Evolutionary conservation across 163 green algal genomes (phyloP).

Genomic region (Scenedesmus sp.): DNA sequence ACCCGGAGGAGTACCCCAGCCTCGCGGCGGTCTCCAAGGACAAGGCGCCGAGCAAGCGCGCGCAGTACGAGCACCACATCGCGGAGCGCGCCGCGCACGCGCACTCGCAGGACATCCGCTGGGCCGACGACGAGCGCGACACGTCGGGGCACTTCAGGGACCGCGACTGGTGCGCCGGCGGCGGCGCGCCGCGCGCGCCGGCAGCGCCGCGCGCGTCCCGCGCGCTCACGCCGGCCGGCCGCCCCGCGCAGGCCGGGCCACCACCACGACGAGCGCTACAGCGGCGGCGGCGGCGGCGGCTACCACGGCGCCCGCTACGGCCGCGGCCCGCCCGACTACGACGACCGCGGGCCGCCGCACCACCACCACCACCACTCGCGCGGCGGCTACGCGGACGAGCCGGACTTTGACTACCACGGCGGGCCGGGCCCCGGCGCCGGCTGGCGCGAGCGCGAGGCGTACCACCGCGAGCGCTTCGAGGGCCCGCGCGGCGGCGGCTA

Average conservation of each 20-base stretch:
- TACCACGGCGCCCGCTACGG: conserved; percentile 11
- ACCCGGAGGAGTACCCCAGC: conserved; percentile 76
- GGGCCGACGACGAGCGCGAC: conserved; percentile 61
- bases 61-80: not conserved
- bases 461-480: not conserved
- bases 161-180: not conserved
- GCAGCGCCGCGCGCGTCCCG: too few relatives aligned
- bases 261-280: conserved; percentile 18
- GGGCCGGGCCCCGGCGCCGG: not conserved
- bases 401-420: conserved; percentile 25
- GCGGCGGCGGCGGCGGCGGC: not conserved
- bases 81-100: too few relatives aligned
- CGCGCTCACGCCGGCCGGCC: too few relatives aligned
- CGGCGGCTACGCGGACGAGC: conserved; percentile 37
- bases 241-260: not conserved
- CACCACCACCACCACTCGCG: not conserved
- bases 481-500: conserved; percentile 4
- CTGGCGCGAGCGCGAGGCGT: conserved; percentile 12
- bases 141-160: conserved; percentile 3
- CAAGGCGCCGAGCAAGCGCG: conserved; percentile 11
- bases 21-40: conserved; percentile 59
- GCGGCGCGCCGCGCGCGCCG: not conserved
- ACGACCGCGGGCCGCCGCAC: conserved; percentile 1
- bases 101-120: conserved; percentile 42
- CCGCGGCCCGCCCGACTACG: conserved; percentile 6